A percentile compares a stretch with the other conserved stretches of the same genome.
Evolutionary conservation across 805 yeast genomes (phyloP).

Genomic region (Saccharomycopsis lassenensis): DNA sequence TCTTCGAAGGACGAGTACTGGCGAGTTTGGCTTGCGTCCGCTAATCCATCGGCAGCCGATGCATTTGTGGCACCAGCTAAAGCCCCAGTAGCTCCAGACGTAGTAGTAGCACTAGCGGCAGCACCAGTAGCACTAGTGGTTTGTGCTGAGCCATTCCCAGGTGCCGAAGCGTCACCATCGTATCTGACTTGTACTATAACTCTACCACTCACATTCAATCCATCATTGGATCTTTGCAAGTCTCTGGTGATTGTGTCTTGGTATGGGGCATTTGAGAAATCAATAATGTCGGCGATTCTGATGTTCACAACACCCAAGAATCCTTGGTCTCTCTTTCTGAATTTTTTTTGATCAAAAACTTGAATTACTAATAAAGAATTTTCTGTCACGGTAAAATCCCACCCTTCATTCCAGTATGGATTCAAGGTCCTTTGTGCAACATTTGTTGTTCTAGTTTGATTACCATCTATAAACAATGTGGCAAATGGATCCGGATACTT

Average conservation of each 20-base stretch:
- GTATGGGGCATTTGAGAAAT: slow-evolving; percentile 34
- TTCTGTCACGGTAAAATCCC: slow-evolving; percentile 65
- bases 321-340: slow-evolving; percentile 97
- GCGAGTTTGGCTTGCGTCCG: slow-evolving; percentile 27
- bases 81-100: slow-evolving; percentile 22
- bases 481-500: slow-evolving; percentile 98
- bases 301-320: slow-evolving; percentile 93
- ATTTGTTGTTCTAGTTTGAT: slow-evolving; percentile 89
- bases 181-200: slow-evolving; percentile 40
- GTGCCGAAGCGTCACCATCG: slow-evolving; percentile 5
- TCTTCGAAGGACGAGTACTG: slow-evolving; percentile 93
- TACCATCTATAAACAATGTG: slow-evolving; percentile 93
- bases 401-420: slow-evolving; percentile 96
- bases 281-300: slow-evolving; percentile 80
- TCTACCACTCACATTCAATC: slow-evolving; percentile 87
- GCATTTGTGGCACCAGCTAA: slow-evolving; percentile 21
- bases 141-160: neutral
- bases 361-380: slow-evolving; percentile 84
- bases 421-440: slow-evolving; percentile 89
- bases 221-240: slow-evolving; percentile 83
- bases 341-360: slow-evolving; percentile 93
- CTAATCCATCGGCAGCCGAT: slow-evolving; percentile 19
- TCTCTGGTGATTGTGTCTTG: slow-evolving; percentile 92
- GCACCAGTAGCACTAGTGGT: slow-evolving; percentile 19
- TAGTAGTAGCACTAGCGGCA: slow-evolving; percentile 21